phyloP scores from a whole-genome alignment of 2,329 filamentous ascomycete species.

The Mycogone perniciosa region DNA sequence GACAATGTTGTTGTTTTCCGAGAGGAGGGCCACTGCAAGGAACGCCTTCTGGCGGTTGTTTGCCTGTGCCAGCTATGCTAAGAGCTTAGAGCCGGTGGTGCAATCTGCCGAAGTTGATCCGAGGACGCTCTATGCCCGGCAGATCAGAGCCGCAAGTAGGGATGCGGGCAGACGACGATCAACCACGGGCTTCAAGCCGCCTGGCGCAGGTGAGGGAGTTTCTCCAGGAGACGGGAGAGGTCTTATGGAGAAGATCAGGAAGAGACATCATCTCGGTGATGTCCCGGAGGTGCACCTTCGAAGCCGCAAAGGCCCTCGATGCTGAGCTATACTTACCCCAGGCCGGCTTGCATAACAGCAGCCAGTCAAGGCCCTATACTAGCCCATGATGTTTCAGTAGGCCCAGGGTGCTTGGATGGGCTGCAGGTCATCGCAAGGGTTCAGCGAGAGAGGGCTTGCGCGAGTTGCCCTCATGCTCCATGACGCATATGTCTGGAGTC shows the following conservation, averaged over 20 bases:
- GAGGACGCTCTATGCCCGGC: background rate
- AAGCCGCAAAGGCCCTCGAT: background rate
- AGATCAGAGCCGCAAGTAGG: no score
- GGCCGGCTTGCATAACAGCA: background rate
- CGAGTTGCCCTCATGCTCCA: constrained; percentile 2
- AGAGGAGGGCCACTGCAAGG: constrained; percentile 10
- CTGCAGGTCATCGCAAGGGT: background rate
- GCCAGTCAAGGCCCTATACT: background rate
- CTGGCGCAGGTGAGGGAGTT: no score
- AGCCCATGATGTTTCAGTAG: background rate
- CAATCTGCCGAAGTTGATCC: background rate
- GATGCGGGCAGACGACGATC: no score
- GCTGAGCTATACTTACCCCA: constrained; percentile 5
- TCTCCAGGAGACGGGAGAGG: no score
- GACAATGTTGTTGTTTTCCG: constrained; percentile 15
- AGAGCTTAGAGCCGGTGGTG: background rate
- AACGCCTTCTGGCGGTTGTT: constrained; percentile 7
- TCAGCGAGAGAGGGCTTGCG: background rate
- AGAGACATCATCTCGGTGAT: no score
- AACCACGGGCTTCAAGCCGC: no score
- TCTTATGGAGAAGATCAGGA: no score
- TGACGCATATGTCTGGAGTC: constrained; percentile 1
- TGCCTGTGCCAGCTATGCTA: background rate
- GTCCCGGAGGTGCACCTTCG: no score
- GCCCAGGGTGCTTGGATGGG: background rate